These are phyloP conservation scores for Penicillium sp. DNA, from an alignment of 2,329 filamentous ascomycete genomes.

Conservation along the genomic window DNA sequence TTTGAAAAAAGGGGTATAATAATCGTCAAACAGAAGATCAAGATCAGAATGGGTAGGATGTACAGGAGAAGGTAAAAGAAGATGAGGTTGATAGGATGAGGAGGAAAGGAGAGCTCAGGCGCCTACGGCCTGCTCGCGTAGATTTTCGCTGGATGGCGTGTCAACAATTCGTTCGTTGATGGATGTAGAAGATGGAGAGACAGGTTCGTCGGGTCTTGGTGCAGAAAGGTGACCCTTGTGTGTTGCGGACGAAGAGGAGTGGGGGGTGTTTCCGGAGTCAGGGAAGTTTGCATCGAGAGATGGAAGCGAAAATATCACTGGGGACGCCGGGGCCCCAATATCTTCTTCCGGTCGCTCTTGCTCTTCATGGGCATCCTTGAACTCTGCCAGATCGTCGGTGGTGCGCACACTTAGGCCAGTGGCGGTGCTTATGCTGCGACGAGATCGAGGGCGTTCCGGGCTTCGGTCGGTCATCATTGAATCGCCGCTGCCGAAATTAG, in stretches of 20 bases:
- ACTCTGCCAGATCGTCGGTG: conserved; percentile 25
- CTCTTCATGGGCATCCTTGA: conserved; percentile 25
- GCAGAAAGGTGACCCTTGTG: conserved; percentile 15
- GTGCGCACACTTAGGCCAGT: conserved; percentile 57
- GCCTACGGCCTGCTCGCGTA: conserved; percentile 24
- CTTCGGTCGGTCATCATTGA: conserved; percentile 29
- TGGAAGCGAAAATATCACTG: background rate
- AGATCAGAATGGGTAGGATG: conserved; percentile 19
- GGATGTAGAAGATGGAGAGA: conserved; percentile 19
- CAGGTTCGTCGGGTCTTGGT: conserved; percentile 9
- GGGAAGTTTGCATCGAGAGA: background rate
- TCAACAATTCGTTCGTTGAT: conserved; percentile 20
- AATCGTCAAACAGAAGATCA: conserved; percentile 16
- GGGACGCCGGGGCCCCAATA: conserved; percentile 1
- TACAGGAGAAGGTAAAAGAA: conserved; percentile 16
- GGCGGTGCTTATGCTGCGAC: conserved; percentile 64
- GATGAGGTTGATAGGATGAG: background rate
- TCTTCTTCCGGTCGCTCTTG: conserved; percentile 16
- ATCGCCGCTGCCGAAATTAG: conserved; percentile 27
- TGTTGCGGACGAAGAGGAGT: conserved; percentile 9
- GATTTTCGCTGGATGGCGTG: conserved; percentile 22
- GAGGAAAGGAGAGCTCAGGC: conserved; percentile 10
- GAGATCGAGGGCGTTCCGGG: conserved; percentile 59
- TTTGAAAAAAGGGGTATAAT: conserved; percentile 16
- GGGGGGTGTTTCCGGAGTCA: background rate